Conservation (phyloP, 2,329 filamentous ascomycete species). For the Pyrenochaeta sp. region DNA sequence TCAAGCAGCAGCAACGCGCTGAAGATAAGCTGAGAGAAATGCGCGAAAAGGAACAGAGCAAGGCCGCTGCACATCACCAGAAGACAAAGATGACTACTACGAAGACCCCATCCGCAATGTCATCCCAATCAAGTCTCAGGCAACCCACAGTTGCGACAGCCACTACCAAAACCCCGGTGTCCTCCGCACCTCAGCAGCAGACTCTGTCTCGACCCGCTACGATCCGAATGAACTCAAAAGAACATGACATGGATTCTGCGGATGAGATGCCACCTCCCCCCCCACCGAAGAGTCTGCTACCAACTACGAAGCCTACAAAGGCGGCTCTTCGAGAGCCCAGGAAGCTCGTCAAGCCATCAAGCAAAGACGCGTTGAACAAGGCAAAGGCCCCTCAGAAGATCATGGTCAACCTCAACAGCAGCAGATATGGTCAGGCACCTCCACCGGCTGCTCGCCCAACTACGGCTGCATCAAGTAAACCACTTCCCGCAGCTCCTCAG, state of each 20-base stretch:
- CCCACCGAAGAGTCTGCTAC: conserved; percentile 59
- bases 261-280: conserved; percentile 70
- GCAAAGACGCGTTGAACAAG: conserved; percentile 67
- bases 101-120: conserved; percentile 62
- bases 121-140: conserved; percentile 43
- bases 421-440: conserved; percentile 46
- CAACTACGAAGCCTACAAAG: conserved; percentile 56
- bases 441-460: conserved; percentile 66
- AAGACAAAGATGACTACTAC: conserved; percentile 44
- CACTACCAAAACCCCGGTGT: conserved; percentile 60
- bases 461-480: conserved; percentile 21
- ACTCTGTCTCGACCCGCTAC: conserved; percentile 39
- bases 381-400: conserved; percentile 71
- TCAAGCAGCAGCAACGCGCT: conserved; percentile 68
- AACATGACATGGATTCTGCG: conserved; percentile 52
- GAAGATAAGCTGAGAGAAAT: conserved; percentile 73
- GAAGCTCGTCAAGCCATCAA: conserved; percentile 66
- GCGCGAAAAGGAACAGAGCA: conserved; percentile 74
- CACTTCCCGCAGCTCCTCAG: conserved; percentile 36
- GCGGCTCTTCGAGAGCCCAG: conserved; percentile 46
- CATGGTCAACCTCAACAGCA: conserved; percentile 70
- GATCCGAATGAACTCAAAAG: conserved; percentile 37
- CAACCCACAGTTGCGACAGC: conserved; percentile 23
- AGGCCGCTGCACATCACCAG: conserved; percentile 61
- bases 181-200: conserved; percentile 37